Percentiles rank a stretch among this genome's conserved stretches.
These are phyloP conservation scores for Scenedesmus sp. DNA, from an alignment of 163 green algal species.

Conservation along the genomic window DNA sequence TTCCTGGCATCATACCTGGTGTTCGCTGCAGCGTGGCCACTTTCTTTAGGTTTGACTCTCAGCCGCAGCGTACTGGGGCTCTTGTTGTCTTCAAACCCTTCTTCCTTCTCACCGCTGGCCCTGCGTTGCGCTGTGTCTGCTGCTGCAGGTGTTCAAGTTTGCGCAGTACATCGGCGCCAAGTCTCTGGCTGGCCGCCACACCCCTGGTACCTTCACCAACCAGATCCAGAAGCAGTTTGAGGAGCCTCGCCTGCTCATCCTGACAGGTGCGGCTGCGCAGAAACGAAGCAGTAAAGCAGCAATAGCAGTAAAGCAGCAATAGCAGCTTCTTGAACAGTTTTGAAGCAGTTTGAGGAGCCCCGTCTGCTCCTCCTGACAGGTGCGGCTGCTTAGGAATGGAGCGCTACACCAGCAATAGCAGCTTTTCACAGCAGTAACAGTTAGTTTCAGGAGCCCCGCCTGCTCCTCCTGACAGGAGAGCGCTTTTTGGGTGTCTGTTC, in stretches of 20 bases:
- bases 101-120: background rate
- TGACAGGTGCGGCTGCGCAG: slow-evolving; percentile 71
- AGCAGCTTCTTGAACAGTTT: background rate
- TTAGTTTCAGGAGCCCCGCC: slow-evolving; percentile 94
- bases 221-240: slow-evolving; percentile 98
- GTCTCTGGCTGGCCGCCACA: slow-evolving; percentile 97
- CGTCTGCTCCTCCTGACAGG: slow-evolving; percentile 92
- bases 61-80: too few relatives aligned
- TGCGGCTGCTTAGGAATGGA: too few relatives aligned
- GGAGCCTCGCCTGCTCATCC: slow-evolving; percentile 97
- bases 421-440: too few relatives aligned
- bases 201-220: slow-evolving; percentile 99
- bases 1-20: too few relatives aligned
- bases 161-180: slow-evolving; percentile 97
- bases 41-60: too few relatives aligned
- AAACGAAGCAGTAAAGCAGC: background rate
- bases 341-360: slow-evolving; percentile 96
- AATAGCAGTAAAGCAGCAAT: background rate
- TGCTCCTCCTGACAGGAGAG: slow-evolving; percentile 88
- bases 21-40: too few relatives aligned
- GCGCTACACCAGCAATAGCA: background rate
- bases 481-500: background rate
- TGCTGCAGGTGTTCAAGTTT: slow-evolving; percentile 94
- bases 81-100: background rate
- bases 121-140: background rate